These are phyloP conservation scores for Mortierella sp. DNA, from an alignment of 371 early-diverging fungal genomes.

Conservation along the genomic window DNA sequence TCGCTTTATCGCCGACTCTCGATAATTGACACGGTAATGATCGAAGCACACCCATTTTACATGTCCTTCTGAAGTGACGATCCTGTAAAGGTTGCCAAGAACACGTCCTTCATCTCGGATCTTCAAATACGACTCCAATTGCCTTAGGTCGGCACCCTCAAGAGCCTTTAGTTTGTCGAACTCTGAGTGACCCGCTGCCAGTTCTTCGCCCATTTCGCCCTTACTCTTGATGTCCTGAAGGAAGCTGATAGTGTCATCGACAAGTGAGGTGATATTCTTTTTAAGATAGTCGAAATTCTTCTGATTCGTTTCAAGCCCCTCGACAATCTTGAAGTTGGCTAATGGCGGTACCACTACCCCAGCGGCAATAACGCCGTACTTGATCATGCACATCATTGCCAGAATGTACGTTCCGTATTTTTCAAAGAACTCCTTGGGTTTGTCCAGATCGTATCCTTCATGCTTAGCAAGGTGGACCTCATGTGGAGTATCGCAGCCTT, in stretches of 20 bases:
- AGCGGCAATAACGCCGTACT: constrained; percentile 10
- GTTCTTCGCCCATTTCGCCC: neutral
- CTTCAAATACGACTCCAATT: neutral
- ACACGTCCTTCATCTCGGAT: neutral
- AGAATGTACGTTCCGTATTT: constrained; percentile 19
- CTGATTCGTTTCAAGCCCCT: neutral
- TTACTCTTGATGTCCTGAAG: neutral
- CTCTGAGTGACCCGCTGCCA: neutral
- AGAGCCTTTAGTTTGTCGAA: constrained; percentile 3
- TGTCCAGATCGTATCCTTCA: constrained; percentile 17
- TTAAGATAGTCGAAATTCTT: neutral
- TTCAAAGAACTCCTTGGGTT: constrained; percentile 14
- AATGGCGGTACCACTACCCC: constrained; percentile 10
- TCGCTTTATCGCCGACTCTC: neutral
- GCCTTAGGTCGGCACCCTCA: constrained; percentile 21
- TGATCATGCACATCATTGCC: constrained; percentile 13
- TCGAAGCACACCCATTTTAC: constrained; percentile 14
- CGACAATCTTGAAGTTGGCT: neutral
- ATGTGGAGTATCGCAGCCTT: constrained; percentile 1
- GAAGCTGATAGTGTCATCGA: constrained; percentile 12
- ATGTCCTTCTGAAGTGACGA: neutral
- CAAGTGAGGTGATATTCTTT: neutral
- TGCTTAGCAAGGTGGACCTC: constrained; percentile 24
- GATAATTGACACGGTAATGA: neutral
- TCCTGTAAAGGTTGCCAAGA: constrained; percentile 5